Evolutionary conservation across 805 yeast species (phyloP), one percentile per base, ranked within the genome.

Genomic region (Barnettozyma wickerhamii): DNA sequence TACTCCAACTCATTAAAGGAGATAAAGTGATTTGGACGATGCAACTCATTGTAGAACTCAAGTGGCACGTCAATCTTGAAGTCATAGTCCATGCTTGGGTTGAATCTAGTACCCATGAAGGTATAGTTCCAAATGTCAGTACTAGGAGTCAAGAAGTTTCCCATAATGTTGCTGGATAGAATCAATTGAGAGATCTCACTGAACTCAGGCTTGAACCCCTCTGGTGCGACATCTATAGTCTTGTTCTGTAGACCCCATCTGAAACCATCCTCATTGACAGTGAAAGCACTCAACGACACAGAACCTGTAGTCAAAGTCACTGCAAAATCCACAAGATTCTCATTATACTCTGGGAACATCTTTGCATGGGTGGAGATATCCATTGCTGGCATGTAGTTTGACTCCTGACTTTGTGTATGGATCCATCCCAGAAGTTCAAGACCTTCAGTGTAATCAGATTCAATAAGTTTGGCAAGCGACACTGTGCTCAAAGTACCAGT

Each of bases 351-450:
- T 3, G 59, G 52, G 15, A 72, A 65, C 24, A 68, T 43, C 19
- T 67, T 56, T 6, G 70, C 47, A 41, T 80, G 84, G 0, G 78
- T 73, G 2, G 84, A 71, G 13, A 87, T 75, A 49, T 91, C 97
- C 27, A 72, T 63, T 0, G 96, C 79, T 6, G 84, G 67, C 66
- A 90, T 72, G 38, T 71, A 68, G 36, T 75, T 74, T 6, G 72
- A 49, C 29, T 85, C 95, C 15, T 75, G 76, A 1, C 83, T 71
- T 58, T 83, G 88, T 0, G 97, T 86, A 58, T 91, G 97, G n/a
- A 93, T 74, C 95, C 96, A 86, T 1, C 99, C 99, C 14, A 93
- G 61, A 5, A 93, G 75, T 53, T 88, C 90, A 27, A 87, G 59
- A 2, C 76, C 84, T n/a, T 70, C 67, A 10, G 74, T 51, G 34